Base-by-base conservation (phyloP, 257 asterid species). In the Fraxinus anomala region DNA sequence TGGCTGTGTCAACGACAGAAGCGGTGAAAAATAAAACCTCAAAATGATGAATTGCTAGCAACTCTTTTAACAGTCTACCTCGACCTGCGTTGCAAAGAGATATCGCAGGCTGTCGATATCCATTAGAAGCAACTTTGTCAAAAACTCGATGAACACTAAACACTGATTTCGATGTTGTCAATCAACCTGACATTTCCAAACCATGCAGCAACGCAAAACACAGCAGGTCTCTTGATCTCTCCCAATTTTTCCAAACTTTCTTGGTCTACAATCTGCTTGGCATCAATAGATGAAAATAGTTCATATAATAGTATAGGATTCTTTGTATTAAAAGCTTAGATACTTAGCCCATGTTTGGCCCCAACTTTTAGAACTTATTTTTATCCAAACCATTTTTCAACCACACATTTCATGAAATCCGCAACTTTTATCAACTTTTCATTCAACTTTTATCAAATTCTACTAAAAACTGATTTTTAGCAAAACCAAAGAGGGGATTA, bases 191-290 rank as follows among this genome's bases (percentile, higher is more conserved):
- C 97, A 65, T 80, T 86, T 76, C 97, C 96, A 37, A 94, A 94
- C 96, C 89, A 91, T 9, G 94, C 97, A 69, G 99, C 99, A 69
- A 94, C 72, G 68, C 99, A 94, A 51, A 91, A 86, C 47, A 92
- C 96, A 34, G 87, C 97, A 28, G 93, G 89, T 5, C 83, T 79
- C 77, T 76, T 85, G 28, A 94, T 89, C 85, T 86, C 93, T 83
- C 89, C 84, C 73, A 86, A 42, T 0, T 79, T 67, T 78, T 86
- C 91, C 89, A 92, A 75, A 77, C 83, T 88, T 78, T 89, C 92
- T 79, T 92, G 97, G 80, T 89, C 96, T 71, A 94, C 96, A 73
- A 92, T 91, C 99, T 94, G 93, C 78, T 67, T 79, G 72, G 36
- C 47, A 79, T 21, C 19, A 75, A 73, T 19, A 73, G 7, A 68